Evolutionary conservation across 2,329 filamentous ascomycete species (phyloP), one percentile per base, ranked within the genome.

Genomic region (Akanthomyces muscarius): DNA sequence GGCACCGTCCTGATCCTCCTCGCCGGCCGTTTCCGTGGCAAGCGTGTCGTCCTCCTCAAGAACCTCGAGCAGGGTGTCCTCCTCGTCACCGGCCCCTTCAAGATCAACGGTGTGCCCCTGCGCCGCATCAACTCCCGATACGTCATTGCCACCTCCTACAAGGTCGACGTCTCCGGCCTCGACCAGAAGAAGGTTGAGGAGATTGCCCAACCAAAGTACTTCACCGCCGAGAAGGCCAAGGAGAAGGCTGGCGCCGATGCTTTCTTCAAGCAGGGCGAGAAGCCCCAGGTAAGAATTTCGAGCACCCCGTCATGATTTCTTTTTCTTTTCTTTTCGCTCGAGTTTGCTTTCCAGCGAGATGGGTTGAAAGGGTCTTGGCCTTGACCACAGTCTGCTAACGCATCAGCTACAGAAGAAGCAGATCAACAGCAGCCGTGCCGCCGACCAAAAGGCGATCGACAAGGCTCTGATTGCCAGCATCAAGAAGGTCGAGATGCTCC

Each of bases 231-330:
- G 81, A 97, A 97, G 89, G 78, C 84, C 75, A 88, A 92, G 82
- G 92, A 97, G 86, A 97, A 97, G 90, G 89, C 91, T 74, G 88
- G 89, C 75, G 94, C 99, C 87, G 94, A 97, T 80, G 91, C 93
- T 79, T 99, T 99, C 89, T 97, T 98, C 89, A 93, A 95, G 88
- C 92, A 97, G 87, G 87, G 93, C 81, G 93, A 97, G 89, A 96
- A 96, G 89, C 85, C 91, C 78, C 86, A 97, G 92, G 92, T 97
- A 87, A 71, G 90, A 44, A 23, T 44, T 44, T 18, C 1, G 13
- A 54, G 21, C 36, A 28, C 21, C 14, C 23, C 4, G 61, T 51
- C 53, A 36, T 23, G n/a, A 42, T 25, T 28, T 44, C 30, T 28
- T 44, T 44, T n/a, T 6, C 28, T 30, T 30, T 4, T 30, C 6